Evolutionary conservation across 176 grass and related monocot species (phyloP).

Genomic region (Carex littledalei): DNA sequence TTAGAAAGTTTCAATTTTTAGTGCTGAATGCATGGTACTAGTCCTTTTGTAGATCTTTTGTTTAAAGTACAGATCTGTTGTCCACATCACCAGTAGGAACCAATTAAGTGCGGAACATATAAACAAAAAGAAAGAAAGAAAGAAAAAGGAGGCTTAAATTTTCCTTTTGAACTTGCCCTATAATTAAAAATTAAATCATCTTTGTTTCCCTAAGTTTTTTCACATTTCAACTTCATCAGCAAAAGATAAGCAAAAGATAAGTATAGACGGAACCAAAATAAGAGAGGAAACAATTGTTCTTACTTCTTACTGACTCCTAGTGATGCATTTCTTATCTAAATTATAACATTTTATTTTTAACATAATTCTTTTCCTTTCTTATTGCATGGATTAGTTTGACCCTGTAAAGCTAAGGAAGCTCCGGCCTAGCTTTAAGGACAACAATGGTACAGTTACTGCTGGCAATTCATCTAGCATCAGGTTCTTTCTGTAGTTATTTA

Average conservation of each 20-base stretch:
- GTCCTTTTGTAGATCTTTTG: not conserved
- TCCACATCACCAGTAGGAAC: not conserved
- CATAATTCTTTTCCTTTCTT: not conserved
- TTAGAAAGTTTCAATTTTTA: not conserved
- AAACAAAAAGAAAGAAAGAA: not conserved
- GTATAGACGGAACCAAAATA: not conserved
- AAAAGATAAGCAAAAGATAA: not conserved
- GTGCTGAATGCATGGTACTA: not conserved
- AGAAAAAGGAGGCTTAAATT: not conserved
- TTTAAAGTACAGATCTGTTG: not conserved
- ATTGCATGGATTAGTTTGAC: conserved; percentile 60
- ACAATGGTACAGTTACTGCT: conserved; percentile 73
- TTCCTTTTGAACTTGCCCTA: not conserved
- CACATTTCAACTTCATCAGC: not conserved
- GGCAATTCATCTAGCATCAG: conserved; percentile 91
- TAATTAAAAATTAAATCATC: not conserved
- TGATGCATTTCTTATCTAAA: not conserved
- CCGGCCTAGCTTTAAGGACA: conserved; percentile 92
- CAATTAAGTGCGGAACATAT: not conserved
- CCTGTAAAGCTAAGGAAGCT: conserved; percentile 82
- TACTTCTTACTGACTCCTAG: not conserved
- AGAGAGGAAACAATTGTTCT: not conserved
- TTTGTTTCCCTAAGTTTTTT: not conserved
- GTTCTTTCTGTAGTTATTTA: conserved; percentile 22
- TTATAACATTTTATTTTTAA: not conserved